Percentiles rank a stretch among this genome's conserved stretches.
Evolutionary conservation across 768 basidiomycete genomes (phyloP).

Genomic region (Leccinum broughii): DNA sequence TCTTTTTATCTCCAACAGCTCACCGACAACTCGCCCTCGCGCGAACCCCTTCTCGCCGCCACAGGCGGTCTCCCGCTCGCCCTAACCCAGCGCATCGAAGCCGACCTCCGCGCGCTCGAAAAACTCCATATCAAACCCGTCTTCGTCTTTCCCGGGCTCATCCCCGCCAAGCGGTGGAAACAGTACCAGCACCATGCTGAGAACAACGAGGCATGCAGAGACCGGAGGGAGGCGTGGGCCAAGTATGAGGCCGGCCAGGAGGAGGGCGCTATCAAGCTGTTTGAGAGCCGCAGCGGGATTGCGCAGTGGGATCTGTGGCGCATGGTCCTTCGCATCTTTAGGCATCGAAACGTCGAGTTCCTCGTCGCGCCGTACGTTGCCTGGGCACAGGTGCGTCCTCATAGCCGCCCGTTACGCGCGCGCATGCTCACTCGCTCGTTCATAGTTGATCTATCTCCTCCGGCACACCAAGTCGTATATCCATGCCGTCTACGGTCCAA

Average conservation of each 20-base stretch:
- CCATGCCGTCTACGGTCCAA: slow-evolving; percentile 90
- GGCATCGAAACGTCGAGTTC: slow-evolving; percentile 94
- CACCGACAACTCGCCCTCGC: slow-evolving; percentile 70
- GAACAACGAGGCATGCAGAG: slow-evolving; percentile 67
- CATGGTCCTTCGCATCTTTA: slow-evolving; percentile 87
- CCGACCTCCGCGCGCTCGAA: slow-evolving; percentile 88
- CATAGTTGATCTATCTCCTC: slow-evolving; percentile 90
- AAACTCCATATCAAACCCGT: slow-evolving; percentile 94
- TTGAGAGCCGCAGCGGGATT: slow-evolving; percentile 72
- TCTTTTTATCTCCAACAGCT: slow-evolving; percentile 83
- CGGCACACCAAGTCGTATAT: slow-evolving; percentile 92
- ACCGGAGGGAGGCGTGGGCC: slow-evolving; percentile 84
- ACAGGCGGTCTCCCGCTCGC: slow-evolving; percentile 94
- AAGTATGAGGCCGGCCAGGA: slow-evolving; percentile 93
- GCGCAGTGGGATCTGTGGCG: slow-evolving; percentile 94
- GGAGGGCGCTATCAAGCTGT: slow-evolving; percentile 82
- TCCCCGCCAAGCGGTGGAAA: slow-evolving; percentile 74
- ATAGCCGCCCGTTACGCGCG: too few species aligned
- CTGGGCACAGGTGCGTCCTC: slow-evolving; percentile 89
- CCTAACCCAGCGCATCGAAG: slow-evolving; percentile 84
- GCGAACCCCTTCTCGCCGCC: slow-evolving; percentile 91
- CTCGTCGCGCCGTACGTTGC: slow-evolving; percentile 94
- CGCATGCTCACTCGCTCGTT: slow-evolving; percentile 7
- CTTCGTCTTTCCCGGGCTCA: slow-evolving; percentile 94
- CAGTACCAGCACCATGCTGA: slow-evolving; percentile 50